Evolutionary conservation across 1,139 yeast genomes (phyloP), one percentile per base, ranked within the genome.

Genomic region (Candida labiduridarum): DNA sequence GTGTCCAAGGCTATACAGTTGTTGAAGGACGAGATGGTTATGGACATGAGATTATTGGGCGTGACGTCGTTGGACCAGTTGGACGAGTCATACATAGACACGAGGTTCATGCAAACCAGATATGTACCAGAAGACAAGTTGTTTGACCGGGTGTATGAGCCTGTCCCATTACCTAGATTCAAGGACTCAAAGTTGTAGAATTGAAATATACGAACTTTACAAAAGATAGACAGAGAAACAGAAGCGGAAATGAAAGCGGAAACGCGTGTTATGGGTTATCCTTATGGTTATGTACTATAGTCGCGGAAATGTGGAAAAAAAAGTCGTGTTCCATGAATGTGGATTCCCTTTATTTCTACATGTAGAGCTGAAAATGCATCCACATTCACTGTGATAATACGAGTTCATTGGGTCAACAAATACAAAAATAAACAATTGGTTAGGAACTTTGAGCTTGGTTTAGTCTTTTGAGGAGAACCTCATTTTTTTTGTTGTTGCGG

Each of bases 21-120:
- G 45, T 74, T 92, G 58, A 87, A 85, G 62, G 91, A 86, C 53
- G 98, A 92, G 65, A 67, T 92, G 65, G 83, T 80, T 55, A 88
- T 90, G 94, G 84, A 87, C 67, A 89, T 92, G 97, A 78, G 96
- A 57, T 74, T 91, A 46, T 71, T 92, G 47, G 98, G 97, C 41
- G 96, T 82, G 31, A 83, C 82, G 19, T 76, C 75, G 25, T 71
- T 92, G 18, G 80, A 77, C 44, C 86, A 90, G 41, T 74, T 92
- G 55, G 75, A 81, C 56, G 84, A 84, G 12, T 51, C 56, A 19
- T 73, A 60, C 53, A 62, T 77, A 33, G 79, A 76, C 52, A 59
- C 63, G 46, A 56, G 67, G 43, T 48, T 54, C 14, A 49, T 54
- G 35, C 48, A 47, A 15, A 51, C 48, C 12, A 50, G 62, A 44